Evolutionary conservation across 2,329 filamentous ascomycete species (phyloP).

Genomic region (Tympanopsis confertula): DNA sequence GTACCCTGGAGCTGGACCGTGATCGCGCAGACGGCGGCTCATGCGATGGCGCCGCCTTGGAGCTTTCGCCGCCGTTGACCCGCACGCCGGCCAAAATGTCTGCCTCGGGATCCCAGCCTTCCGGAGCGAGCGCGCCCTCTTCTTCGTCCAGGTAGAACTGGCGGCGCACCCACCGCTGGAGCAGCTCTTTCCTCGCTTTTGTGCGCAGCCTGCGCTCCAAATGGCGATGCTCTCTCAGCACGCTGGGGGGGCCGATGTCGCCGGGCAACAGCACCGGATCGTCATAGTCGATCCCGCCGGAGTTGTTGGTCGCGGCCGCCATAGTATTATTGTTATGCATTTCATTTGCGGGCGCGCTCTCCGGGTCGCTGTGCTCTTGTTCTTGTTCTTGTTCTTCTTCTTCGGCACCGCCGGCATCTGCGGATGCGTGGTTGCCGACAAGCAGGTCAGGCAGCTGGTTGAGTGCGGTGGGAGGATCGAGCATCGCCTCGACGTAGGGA

Average conservation of each 20-base stretch:
- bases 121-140: constrained; percentile 58
- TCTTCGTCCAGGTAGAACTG: constrained; percentile 79
- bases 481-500: not conserved
- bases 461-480: not conserved
- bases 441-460: not conserved
- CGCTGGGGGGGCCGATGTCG: not conserved
- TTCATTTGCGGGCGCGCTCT: not conserved
- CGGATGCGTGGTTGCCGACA: not conserved
- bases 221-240: not conserved
- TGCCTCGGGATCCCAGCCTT: constrained; percentile 50
- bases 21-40: constrained; percentile 38
- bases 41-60: constrained; percentile 25
- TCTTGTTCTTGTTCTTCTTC: not conserved
- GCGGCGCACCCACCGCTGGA: constrained; percentile 65
- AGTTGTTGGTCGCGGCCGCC: not conserved
- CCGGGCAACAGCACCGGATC: too few relatives aligned
- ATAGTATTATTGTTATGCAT: not conserved
- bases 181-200: constrained; percentile 37
- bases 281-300: not conserved
- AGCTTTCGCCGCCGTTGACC: constrained; percentile 23
- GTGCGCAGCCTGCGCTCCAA: constrained; percentile 8
- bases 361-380: not conserved
- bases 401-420: not conserved
- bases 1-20: constrained; percentile 67
- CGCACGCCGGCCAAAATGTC: constrained; percentile 32